Base-by-base conservation (phyloP, 1,139 yeast species). In the Kluyveromyces sp. region DNA sequence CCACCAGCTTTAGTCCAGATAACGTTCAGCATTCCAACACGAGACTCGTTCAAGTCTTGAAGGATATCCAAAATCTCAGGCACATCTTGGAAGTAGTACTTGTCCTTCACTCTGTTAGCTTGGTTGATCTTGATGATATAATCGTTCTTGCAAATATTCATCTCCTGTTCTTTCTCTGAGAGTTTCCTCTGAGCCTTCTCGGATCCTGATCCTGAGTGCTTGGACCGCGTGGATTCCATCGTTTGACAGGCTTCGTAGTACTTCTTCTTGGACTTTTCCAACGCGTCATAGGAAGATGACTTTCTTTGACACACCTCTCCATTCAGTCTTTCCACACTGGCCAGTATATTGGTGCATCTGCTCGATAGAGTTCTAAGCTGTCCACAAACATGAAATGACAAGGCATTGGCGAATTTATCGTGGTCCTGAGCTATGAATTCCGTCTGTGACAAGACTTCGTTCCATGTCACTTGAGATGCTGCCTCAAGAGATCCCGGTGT, bases 401-500 rank as follows among this genome's bases (percentile, higher is more conserved):
- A 64, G 46, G 85, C 94, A 37, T 69, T 68, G n/a, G 83, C 72
- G 40, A 89, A 71, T 39, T 72, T 65, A 30, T 65, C 61, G 54
- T 78, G 80, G 56, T 86, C 95, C 43, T 74, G 77, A 25, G 95
- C 83, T 38, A 86, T 75, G 25, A 74, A 70, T 61, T 89, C 96
- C 0, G 96, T 86, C 59, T 87, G 94, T 4, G 86, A 75, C 49
- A 92, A 71, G 12, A 92, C 77, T 52, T 87, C 95, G 39, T 80
- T 85, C 98, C 98, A 92, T 3, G 95, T 78, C n/a, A 87, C 95
- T 51, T 89, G 67, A n/a, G 87, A 75, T 0, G 96, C 96, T 51
- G 86, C 77, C 59, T 94, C 98, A 42, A 92, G 69, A 0, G 96
- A 88, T 0, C 99, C 98, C 0, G 98, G 97, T 0, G 99, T 92